These are phyloP conservation scores for Cenchrus americanus DNA, from an alignment of 176 grass and related monocot genomes.

Conservation along the genomic window DNA sequence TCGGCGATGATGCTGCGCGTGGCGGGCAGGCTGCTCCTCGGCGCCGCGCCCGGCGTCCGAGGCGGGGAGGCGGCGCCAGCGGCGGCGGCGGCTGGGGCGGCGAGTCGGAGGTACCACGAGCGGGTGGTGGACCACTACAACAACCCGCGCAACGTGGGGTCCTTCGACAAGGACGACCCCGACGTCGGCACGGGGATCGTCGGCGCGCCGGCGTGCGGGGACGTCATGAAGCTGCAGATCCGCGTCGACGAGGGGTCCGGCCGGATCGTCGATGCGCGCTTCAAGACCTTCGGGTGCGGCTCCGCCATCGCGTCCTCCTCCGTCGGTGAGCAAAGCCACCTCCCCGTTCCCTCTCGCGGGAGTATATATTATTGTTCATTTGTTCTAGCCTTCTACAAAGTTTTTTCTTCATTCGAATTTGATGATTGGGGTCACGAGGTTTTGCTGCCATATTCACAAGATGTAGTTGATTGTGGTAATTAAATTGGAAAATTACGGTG, in stretches of 20 bases:
- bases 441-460: too few relatives aligned
- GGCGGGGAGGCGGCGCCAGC: not conserved
- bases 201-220: constrained; percentile 88
- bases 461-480: not conserved
- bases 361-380: not conserved
- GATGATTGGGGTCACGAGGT: not conserved
- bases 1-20: constrained; percentile 45
- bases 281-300: constrained; percentile 95
- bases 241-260: constrained; percentile 71
- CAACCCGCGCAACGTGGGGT: constrained; percentile 88
- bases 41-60: not conserved
- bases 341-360: not conserved
- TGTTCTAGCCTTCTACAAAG: not conserved
- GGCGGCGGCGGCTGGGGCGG: too few relatives aligned
- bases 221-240: constrained; percentile 99
- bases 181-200: constrained; percentile 84
- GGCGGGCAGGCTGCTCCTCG: constrained; percentile 13
- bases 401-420: not conserved
- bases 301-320: constrained; percentile 94
- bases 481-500: not conserved
- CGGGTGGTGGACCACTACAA: constrained; percentile 95
- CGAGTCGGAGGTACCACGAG: constrained; percentile 71
- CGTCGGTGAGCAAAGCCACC: constrained; percentile 52
- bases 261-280: constrained; percentile 83
- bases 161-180: constrained; percentile 83